phyloP scores from a whole-genome alignment of 208 protist genomes.

The Trypanosoma rangeli region DNA sequence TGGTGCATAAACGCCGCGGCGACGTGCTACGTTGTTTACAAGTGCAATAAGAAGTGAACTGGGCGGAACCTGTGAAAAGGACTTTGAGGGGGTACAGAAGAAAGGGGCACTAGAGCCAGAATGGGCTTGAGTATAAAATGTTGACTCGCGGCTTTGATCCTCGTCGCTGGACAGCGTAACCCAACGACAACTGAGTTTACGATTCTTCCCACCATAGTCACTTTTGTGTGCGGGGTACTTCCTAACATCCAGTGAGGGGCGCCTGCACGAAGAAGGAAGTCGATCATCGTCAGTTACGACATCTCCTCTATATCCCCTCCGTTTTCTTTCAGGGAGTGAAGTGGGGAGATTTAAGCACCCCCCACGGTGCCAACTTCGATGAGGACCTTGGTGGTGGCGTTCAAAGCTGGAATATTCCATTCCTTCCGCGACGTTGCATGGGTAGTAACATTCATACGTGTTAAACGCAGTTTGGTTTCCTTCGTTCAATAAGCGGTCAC shows the following conservation, averaged over 20 bases:
- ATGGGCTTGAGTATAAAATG: neutral
- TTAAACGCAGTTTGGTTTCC: neutral
- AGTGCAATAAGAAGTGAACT: conserved; percentile 46
- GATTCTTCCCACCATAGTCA: neutral
- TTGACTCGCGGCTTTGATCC: neutral
- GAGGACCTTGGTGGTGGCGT: neutral
- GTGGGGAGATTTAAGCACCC: neutral
- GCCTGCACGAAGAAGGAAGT: conserved; percentile 9
- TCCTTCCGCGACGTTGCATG: neutral
- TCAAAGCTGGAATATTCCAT: neutral
- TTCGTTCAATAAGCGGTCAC: conserved; percentile 8
- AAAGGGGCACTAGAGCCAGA: neutral
- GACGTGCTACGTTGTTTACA: conserved; percentile 42
- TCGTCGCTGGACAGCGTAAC: neutral
- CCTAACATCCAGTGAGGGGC: neutral
- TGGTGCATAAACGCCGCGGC: conserved; percentile 31
- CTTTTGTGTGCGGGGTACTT: neutral
- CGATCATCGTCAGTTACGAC: conserved; percentile 17
- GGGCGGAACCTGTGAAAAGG: conserved; percentile 22
- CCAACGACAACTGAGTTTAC: conserved; percentile 7
- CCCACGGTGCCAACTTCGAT: neutral
- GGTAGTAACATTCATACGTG: neutral
- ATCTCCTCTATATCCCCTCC: neutral
- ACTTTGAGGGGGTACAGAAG: neutral
- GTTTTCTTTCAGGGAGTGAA: neutral